A percentile compares a stretch with the other conserved stretches of the same genome.
Evolutionary conservation across 768 basidiomycete species (phyloP).

Genomic region (Auriscalpium orientale): DNA sequence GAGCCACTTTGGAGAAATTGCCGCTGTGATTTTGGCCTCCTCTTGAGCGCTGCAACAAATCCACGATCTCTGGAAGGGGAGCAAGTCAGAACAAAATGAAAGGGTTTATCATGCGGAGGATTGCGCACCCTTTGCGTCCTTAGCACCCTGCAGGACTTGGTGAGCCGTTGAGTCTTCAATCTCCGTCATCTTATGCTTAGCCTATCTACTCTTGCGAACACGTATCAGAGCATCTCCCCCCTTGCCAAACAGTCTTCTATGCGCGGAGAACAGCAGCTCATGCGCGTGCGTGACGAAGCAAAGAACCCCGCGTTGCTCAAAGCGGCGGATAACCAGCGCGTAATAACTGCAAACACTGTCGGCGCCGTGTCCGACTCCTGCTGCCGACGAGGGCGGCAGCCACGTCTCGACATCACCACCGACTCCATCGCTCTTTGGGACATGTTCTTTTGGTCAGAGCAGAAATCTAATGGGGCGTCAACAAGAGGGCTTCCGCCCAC

Average conservation of each 20-base stretch:
- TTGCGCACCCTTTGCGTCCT: slow-evolving; percentile 10
- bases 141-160: slow-evolving; percentile 15
- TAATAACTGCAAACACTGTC: neutral
- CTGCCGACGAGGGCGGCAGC: too few species aligned
- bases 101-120: neutral
- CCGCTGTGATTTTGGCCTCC: slow-evolving; percentile 62
- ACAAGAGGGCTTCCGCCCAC: slow-evolving; percentile 44
- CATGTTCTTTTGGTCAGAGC: too few species aligned
- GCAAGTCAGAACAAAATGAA: slow-evolving; percentile 26
- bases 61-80: slow-evolving; percentile 43
- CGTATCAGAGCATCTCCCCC: neutral
- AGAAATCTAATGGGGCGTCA: slow-evolving; percentile 24
- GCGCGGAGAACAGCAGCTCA: neutral
- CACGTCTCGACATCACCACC: neutral
- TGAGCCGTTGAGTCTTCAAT: slow-evolving; percentile 14
- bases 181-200: slow-evolving; percentile 9
- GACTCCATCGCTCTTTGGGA: too few species aligned
- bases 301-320: neutral
- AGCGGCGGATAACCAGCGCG: neutral
- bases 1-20: slow-evolving; percentile 63
- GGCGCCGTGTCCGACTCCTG: too few species aligned
- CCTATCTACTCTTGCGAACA: neutral
- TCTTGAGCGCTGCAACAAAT: slow-evolving; percentile 56
- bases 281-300: neutral
- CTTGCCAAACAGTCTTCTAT: neutral